A percentile compares a stretch with the other conserved stretches of the same genome.
These are phyloP conservation scores for Rhinocladiella similis DNA, from an alignment of 2,329 filamentous ascomycete species.

Conservation along the genomic window DNA sequence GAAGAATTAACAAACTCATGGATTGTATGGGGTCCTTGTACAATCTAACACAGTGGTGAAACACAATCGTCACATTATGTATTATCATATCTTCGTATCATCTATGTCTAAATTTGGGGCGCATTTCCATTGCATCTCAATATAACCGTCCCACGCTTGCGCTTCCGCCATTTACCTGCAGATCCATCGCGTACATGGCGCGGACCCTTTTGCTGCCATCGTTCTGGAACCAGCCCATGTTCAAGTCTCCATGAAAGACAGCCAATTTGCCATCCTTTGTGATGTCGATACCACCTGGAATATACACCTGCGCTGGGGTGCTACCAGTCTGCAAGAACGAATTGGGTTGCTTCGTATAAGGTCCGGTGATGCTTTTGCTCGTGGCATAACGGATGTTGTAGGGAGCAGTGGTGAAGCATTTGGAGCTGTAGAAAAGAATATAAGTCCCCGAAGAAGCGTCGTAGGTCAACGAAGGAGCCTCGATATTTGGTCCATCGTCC, in stretches of 20 bases:
- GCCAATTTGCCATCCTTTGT: conserved; percentile 21
- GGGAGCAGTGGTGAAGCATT: conserved; percentile 51
- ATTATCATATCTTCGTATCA: not conserved
- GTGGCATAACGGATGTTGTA: conserved; percentile 58
- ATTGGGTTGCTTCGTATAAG: conserved; percentile 45
- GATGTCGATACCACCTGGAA: conserved; percentile 27
- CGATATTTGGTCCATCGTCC: conserved; percentile 61
- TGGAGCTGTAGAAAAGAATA: conserved; percentile 55
- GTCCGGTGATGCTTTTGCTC: conserved; percentile 50
- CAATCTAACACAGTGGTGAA: no score
- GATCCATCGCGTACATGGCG: conserved; percentile 18
- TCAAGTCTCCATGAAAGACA: conserved; percentile 21
- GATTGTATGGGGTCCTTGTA: no score
- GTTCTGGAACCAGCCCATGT: conserved; percentile 19
- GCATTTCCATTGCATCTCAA: not conserved
- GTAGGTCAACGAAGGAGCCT: conserved; percentile 58
- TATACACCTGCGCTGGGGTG: conserved; percentile 27
- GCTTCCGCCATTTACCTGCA: conserved; percentile 1
- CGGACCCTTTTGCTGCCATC: conserved; percentile 16
- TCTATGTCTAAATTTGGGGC: not conserved
- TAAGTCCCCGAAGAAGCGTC: conserved; percentile 46
- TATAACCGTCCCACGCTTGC: not conserved
- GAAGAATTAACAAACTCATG: no score
- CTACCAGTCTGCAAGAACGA: conserved; percentile 15
- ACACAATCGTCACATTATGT: not conserved